These are phyloP conservation scores for Elsinoe ampelina DNA, from an alignment of 2,329 filamentous ascomycete genomes.

Conservation along the genomic window DNA sequence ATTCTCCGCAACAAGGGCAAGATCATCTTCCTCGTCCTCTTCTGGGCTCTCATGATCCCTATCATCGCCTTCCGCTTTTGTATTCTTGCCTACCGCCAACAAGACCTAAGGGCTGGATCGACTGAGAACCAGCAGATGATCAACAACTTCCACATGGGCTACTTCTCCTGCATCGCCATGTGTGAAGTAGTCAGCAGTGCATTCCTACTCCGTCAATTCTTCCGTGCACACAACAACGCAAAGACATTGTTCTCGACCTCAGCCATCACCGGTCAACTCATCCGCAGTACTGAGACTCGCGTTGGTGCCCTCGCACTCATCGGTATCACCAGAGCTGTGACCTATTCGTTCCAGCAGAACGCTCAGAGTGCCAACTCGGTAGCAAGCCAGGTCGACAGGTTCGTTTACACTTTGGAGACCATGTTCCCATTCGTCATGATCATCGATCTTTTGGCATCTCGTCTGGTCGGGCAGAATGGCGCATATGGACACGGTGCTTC, in stretches of 20 bases:
- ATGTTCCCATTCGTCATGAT: constrained; percentile 8
- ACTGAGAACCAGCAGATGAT: not conserved
- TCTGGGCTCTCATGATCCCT: not conserved
- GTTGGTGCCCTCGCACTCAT: not conserved
- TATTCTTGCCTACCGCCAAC: not conserved
- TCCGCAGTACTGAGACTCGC: not conserved
- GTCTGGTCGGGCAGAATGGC: not conserved
- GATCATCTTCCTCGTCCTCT: constrained; percentile 6
- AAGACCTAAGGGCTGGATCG: not conserved
- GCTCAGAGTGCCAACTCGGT: constrained; percentile 4
- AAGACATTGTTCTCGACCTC: constrained; percentile 3
- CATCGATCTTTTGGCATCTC: not conserved
- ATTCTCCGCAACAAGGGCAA: constrained; percentile 5
- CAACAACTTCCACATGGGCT: constrained; percentile 2
- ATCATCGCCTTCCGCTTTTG: not conserved
- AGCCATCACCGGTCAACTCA: not conserved
- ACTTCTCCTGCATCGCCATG: constrained; percentile 5
- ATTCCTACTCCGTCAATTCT: not conserved
- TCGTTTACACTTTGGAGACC: constrained; percentile 6
- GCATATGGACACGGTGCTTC: constrained; percentile 1
- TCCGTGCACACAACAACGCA: not conserved
- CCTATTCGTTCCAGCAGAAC: constrained; percentile 1
- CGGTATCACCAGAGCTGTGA: not conserved
- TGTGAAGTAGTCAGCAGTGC: not conserved
- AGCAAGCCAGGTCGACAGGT: not conserved